Base-by-base conservation (phyloP, 805 yeast species). In the Cyberlindnera mississippiensis region DNA sequence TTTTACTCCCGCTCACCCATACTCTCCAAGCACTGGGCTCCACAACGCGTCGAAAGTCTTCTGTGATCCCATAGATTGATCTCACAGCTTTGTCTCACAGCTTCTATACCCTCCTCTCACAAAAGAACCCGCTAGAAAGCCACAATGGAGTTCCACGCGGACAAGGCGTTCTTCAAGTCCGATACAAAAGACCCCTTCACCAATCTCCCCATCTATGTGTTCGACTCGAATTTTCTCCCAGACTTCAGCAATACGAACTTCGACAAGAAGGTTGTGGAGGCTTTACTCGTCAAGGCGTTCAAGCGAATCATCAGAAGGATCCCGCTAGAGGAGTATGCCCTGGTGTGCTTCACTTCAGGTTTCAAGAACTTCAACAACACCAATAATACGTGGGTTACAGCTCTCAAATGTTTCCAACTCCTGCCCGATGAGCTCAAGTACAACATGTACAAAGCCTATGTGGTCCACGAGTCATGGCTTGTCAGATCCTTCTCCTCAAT, bases 391-490 rank as follows among this genome's bases (percentile, higher is more conserved):
- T 80, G 95, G 89, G 70, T 82, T 7, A 83, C 88, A 76, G 85
- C 88, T 45, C 67, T 78, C n/a, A 72, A 67, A 37, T 69, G 78
- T 40, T 78, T 73, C 56, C 64, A 75, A 47, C 63, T 76, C 48
- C 71, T 91, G 20, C 79, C 91, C 2, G 71, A 74, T 13, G 69
- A 69, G 5, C 63, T 72, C 33, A 75, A 77, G 45, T 72, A 74
- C 39, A 69, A 75, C 41, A 62, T 91, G 33, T 65, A 67, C 38
- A 82, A 78, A 54, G 68, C 88, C 3, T 84, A 82, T 49, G 74
- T 90, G 24, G 95, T 91, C 3, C 97, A 91, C 62, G 96, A 90
- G 51, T 82, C 85, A 35, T 89, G 96, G 93, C 76, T 90, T 63
- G 76, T 87, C 20, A 78, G 88, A 52, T 82, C 95, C 0, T 73